Conservation (phyloP, 768 basidiomycete genomes). For the Tricholoma sp. region DNA sequence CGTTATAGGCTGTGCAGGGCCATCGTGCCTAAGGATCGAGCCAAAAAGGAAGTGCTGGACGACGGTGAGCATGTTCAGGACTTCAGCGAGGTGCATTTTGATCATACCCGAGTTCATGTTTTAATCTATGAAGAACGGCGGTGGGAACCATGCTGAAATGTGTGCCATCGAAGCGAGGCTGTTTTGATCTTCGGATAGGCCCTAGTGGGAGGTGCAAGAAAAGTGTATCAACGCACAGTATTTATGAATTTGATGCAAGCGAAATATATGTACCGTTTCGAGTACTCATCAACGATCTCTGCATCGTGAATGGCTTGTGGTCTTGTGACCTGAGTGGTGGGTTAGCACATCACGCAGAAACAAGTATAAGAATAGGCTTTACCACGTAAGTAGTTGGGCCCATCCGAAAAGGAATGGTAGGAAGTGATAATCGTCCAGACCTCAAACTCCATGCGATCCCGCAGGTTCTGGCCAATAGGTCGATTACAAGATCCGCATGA, state of each 20-base stretch:
- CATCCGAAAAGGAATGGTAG: constrained; percentile 87
- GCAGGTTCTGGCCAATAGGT: constrained; percentile 98
- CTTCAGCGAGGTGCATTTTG: constrained; percentile 97
- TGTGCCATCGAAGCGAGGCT: constrained; percentile 93
- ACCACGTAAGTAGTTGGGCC: constrained; percentile 76
- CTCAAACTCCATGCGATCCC: constrained; percentile 99
- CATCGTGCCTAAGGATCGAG: constrained; percentile 65
- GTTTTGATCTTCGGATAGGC: constrained; percentile 72
- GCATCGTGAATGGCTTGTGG: constrained; percentile 91
- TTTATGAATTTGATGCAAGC: constrained; percentile 96
- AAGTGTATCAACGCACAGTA: constrained; percentile 43
- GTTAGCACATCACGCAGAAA: neutral
- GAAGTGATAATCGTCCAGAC: constrained; percentile 96
- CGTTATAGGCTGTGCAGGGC: constrained; percentile 39
- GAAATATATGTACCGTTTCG: constrained; percentile 94
- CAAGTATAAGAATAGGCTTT: neutral
- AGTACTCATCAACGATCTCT: constrained; percentile 89
- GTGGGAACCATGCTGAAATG: too few relatives aligned
- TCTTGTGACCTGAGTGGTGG: constrained; percentile 60
- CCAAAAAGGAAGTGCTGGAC: constrained; percentile 97
- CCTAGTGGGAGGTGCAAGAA: neutral
- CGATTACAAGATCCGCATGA: constrained; percentile 85
- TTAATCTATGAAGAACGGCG: constrained; percentile 82
- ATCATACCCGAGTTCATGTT: constrained; percentile 94
- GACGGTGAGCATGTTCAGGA: constrained; percentile 91